phyloP scores from a whole-genome alignment of 1,284 basidiomycete species.

The Gymnopus androsaceus region DNA sequence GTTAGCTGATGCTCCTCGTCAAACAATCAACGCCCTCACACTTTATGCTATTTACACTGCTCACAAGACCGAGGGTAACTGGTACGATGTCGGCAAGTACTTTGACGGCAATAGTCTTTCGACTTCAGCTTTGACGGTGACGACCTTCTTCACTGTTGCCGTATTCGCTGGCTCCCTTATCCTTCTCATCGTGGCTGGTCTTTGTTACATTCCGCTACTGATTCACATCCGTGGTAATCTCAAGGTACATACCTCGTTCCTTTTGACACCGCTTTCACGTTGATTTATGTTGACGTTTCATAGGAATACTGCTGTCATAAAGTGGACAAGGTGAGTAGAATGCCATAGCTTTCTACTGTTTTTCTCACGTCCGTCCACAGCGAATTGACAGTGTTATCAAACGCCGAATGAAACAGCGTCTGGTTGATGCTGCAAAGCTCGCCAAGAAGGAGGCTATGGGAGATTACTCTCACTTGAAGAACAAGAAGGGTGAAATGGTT shows the following conservation, averaged over 20 bases:
- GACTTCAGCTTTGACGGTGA: slow-evolving; percentile 82
- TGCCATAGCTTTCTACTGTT: slow-evolving; percentile 8
- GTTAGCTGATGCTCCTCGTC: slow-evolving; percentile 95
- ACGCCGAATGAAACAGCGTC: slow-evolving; percentile 85
- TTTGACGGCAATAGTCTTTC: slow-evolving; percentile 70
- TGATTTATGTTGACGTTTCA: slow-evolving; percentile 4
- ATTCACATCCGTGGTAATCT: slow-evolving; percentile 96
- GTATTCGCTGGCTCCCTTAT: slow-evolving; percentile 86
- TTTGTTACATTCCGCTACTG: slow-evolving; percentile 90
- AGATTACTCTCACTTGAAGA: slow-evolving; percentile 89
- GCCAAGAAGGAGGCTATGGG: slow-evolving; percentile 91
- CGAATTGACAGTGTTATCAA: slow-evolving; percentile 94
- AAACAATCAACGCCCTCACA: slow-evolving; percentile 93
- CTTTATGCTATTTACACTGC: slow-evolving; percentile 90
- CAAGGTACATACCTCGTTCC: slow-evolving; percentile 63
- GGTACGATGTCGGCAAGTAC: slow-evolving; percentile 72
- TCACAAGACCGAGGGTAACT: slow-evolving; percentile 63
- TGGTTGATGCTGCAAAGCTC: slow-evolving; percentile 78
- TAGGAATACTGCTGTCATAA: slow-evolving; percentile 99
- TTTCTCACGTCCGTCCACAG: slow-evolving; percentile 35
- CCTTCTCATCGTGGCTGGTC: slow-evolving; percentile 79
- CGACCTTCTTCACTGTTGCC: slow-evolving; percentile 88
- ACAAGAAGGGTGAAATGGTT: slow-evolving; percentile 87
- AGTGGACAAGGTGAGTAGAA: slow-evolving; percentile 81
- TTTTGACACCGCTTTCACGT: background rate